Conservation (phyloP, 352 stramenopile genomes). For the Chrysophaeum taylorii region DNA sequence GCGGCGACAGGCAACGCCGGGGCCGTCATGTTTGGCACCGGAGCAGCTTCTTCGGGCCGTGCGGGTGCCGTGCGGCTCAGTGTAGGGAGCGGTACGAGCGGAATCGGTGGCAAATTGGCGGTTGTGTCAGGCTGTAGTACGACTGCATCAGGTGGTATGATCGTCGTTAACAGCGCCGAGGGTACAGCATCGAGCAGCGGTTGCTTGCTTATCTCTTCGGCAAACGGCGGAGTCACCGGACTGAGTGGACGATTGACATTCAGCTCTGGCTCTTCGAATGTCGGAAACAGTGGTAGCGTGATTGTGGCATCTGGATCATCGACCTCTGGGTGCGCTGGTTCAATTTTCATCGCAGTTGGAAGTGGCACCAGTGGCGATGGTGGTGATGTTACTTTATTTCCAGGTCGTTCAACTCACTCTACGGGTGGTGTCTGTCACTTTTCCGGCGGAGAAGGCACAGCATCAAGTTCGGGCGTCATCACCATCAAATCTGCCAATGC, state of each 20-base stretch:
- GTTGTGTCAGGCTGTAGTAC: neutral
- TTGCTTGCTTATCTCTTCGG: neutral
- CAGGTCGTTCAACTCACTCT: too few species aligned
- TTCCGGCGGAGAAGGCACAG: too few species aligned
- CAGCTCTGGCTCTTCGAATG: neutral
- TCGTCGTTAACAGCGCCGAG: slow-evolving; percentile 17
- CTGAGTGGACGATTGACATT: neutral
- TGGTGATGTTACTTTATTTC: too few species aligned
- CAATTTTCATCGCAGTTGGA: slow-evolving; percentile 38
- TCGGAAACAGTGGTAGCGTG: neutral
- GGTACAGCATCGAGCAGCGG: slow-evolving; percentile 26
- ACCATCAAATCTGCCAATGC: too few species aligned
- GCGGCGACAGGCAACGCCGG: slow-evolving; percentile 49
- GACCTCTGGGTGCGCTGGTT: slow-evolving; percentile 45
- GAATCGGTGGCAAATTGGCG: slow-evolving; percentile 38
- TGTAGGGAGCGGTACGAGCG: slow-evolving; percentile 2
- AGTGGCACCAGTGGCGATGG: slow-evolving; percentile 1
- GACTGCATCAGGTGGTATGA: neutral
- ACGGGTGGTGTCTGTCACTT: too few species aligned
- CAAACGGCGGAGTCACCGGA: neutral
- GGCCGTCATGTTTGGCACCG: slow-evolving; percentile 49
- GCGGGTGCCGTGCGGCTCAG: slow-evolving; percentile 53
- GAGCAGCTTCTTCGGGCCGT: slow-evolving; percentile 41
- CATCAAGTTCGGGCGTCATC: too few species aligned
- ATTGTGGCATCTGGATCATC: neutral